These are phyloP conservation scores for Schizochytrium sp. DNA, from an alignment of 108 stramenopile species.

Conservation along the genomic window DNA sequence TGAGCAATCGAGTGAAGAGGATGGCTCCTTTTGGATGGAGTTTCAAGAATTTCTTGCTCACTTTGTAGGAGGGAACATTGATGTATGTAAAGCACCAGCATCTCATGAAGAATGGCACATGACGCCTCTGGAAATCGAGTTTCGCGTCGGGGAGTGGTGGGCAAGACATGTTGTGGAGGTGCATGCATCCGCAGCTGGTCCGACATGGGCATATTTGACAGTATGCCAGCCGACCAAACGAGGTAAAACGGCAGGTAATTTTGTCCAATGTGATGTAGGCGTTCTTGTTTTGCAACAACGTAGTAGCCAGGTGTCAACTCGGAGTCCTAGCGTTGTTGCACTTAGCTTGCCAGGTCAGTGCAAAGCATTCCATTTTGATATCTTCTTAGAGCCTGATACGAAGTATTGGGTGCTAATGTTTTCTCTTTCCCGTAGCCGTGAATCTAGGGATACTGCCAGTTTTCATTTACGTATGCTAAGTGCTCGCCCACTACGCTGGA, in stretches of 20 bases:
- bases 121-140: not conserved
- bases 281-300: constrained; percentile 38
- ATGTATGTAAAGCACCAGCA: constrained; percentile 29
- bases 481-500: constrained; percentile 11
- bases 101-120: not conserved
- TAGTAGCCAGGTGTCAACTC: not conserved
- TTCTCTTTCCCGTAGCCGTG: constrained; percentile 16
- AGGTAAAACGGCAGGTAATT: constrained; percentile 14
- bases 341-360: constrained; percentile 47
- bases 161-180: not conserved
- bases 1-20: constrained; percentile 61
- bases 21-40: constrained; percentile 73
- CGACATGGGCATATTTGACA: constrained; percentile 1
- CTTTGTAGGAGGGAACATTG: constrained; percentile 56
- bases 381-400: constrained; percentile 19
- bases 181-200: not conserved
- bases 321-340: constrained; percentile 2
- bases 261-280: not conserved
- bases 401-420: not conserved
- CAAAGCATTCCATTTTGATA: constrained; percentile 40
- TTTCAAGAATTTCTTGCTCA: constrained; percentile 66
- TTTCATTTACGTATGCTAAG: constrained; percentile 24
- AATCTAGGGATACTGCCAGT: not conserved
- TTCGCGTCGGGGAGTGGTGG: constrained; percentile 33
- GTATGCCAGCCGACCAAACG: constrained; percentile 55